Evolutionary conservation across 257 asterid species (phyloP).

Genomic region (Cruciata laevipes): DNA sequence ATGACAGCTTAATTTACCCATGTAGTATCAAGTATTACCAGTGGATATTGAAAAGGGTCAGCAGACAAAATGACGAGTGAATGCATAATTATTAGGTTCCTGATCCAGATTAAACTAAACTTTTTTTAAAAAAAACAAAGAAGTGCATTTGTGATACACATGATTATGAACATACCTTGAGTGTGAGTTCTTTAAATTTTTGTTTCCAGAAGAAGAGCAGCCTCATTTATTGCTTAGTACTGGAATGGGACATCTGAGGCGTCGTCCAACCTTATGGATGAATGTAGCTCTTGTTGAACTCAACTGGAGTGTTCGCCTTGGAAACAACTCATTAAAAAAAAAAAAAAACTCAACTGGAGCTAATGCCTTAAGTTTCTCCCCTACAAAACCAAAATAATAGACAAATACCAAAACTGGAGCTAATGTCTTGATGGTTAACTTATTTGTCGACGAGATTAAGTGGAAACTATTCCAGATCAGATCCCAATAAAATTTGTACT

Average conservation of each 20-base stretch:
- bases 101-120: background rate
- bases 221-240: constrained; percentile 20
- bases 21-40: background rate
- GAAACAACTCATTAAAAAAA: too few relatives aligned
- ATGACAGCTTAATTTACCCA: background rate
- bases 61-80: background rate
- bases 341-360: constrained; percentile 12
- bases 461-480: too few relatives aligned
- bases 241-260: constrained; percentile 21
- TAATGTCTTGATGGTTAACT: too few relatives aligned
- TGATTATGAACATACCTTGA: too few relatives aligned
- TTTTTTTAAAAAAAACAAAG: background rate
- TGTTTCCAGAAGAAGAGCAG: too few relatives aligned
- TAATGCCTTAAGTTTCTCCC: constrained; percentile 17
- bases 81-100: background rate
- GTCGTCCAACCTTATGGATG: constrained; percentile 19
- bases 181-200: too few relatives aligned
- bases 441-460: too few relatives aligned
- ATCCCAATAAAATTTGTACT: too few relatives aligned
- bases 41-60: background rate
- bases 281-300: constrained; percentile 13
- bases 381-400: background rate
- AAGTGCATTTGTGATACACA: background rate
- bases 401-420: too few relatives aligned
- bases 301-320: too few relatives aligned